Percentiles rank a stretch among this genome's conserved stretches.
Conservation (phyloP, 2,329 filamentous ascomycete species). For the Nemania sp. region DNA sequence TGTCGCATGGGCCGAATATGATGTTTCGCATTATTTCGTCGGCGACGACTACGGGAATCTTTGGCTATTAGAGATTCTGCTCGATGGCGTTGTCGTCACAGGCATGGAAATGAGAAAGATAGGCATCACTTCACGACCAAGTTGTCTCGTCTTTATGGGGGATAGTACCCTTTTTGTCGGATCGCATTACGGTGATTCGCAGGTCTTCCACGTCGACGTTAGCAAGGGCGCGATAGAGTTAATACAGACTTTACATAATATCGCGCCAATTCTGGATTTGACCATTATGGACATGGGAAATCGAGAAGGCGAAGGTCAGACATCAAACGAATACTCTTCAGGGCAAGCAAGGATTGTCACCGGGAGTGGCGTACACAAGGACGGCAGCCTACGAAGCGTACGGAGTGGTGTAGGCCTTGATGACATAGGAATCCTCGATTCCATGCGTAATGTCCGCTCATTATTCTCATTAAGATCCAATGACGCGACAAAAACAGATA, state of each 20-base stretch:
- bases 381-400: slow-evolving; percentile 89
- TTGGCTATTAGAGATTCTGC: slow-evolving; percentile 83
- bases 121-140: slow-evolving; percentile 77
- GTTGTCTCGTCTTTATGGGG: slow-evolving; percentile 81
- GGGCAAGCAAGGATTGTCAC: slow-evolving; percentile 94
- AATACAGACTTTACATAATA: slow-evolving; percentile 82
- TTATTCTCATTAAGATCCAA: slow-evolving; percentile 75
- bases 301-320: slow-evolving; percentile 78
- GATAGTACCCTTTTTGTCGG: slow-evolving; percentile 83
- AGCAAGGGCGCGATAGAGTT: slow-evolving; percentile 64
- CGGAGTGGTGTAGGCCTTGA: slow-evolving; percentile 94
- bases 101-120: slow-evolving; percentile 78
- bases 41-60: slow-evolving; percentile 91
- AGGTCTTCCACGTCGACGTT: slow-evolving; percentile 69
- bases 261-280: slow-evolving; percentile 93
- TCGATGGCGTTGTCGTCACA: slow-evolving; percentile 74
- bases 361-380: slow-evolving; percentile 88
- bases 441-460: slow-evolving; percentile 79
- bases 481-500: slow-evolving; percentile 68
- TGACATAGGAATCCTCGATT: slow-evolving; percentile 83
- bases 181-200: slow-evolving; percentile 92
- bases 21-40: slow-evolving; percentile 85
- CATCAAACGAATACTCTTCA: slow-evolving; percentile 90
- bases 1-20: slow-evolving; percentile 89
- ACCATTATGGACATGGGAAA: slow-evolving; percentile 96